Percentiles rank a stretch among this genome's conserved stretches.
Evolutionary conservation across 1,284 basidiomycete genomes (phyloP).

Genomic region (Leccinum fallax): DNA sequence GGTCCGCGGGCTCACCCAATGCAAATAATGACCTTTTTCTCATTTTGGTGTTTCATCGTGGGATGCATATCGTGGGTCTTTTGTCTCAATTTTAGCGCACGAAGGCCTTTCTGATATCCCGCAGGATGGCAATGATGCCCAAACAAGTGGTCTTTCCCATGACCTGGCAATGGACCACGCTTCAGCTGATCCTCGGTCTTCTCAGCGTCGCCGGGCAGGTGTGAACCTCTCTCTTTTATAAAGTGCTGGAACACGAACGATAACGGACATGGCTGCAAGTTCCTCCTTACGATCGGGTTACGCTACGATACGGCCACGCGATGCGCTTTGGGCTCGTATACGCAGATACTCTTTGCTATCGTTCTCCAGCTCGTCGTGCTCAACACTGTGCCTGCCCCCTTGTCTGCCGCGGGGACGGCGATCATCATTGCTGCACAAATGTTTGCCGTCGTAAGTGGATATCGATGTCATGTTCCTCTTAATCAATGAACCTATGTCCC

Average conservation of each 20-base stretch:
- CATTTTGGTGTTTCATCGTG: conserved; percentile 60
- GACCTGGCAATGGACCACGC: conserved; percentile 38
- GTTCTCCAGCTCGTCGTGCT: conserved; percentile 18
- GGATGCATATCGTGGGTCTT: conserved; percentile 47
- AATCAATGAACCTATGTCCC: not conserved
- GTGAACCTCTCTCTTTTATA: not conserved
- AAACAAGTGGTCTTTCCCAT: conserved; percentile 41
- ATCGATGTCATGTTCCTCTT: not conserved
- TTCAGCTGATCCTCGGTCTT: conserved; percentile 41
- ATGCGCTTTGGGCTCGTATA: conserved; percentile 18
- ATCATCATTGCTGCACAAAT: conserved; percentile 18
- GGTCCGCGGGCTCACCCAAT: conserved; percentile 74
- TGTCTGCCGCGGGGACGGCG: conserved; percentile 15
- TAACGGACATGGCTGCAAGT: not conserved
- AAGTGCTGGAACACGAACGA: not conserved
- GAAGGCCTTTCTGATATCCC: not conserved
- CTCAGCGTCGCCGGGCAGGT: conserved; percentile 53
- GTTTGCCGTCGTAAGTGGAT: conserved; percentile 16
- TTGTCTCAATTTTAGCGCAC: conserved; percentile 6
- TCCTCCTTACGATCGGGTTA: conserved; percentile 13
- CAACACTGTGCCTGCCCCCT: conserved; percentile 14
- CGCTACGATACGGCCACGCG: conserved; percentile 33
- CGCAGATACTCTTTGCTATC: conserved; percentile 21
- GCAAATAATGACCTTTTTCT: conserved; percentile 73
- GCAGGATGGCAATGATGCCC: conserved; percentile 25